Evolutionary conservation across 768 basidiomycete genomes (phyloP).

Genomic region (Boletus tomentosulus): DNA sequence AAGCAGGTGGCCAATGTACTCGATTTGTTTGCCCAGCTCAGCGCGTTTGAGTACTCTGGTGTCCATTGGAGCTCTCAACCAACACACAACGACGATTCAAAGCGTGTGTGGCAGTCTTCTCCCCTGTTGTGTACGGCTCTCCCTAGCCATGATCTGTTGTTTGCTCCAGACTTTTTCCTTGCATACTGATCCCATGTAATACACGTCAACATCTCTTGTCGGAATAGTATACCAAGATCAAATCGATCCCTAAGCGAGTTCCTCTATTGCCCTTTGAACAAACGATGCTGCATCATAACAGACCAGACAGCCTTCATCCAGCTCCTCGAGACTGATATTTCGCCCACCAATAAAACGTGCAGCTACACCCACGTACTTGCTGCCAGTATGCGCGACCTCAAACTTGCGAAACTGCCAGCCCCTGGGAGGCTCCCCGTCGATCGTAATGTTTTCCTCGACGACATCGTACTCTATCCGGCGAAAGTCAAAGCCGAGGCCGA

Average conservation of each 20-base stretch:
- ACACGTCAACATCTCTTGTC: not conserved
- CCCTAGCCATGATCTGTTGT: constrained; percentile 31
- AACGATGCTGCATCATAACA: constrained; percentile 47
- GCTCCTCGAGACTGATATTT: constrained; percentile 29
- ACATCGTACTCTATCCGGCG: constrained; percentile 69
- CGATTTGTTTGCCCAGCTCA: constrained; percentile 54
- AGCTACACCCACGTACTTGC: constrained; percentile 62
- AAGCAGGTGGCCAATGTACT: constrained; percentile 55
- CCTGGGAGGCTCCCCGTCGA: constrained; percentile 52
- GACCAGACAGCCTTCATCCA: constrained; percentile 39
- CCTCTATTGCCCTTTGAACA: constrained; percentile 43
- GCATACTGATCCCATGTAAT: constrained; percentile 26
- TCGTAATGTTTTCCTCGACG: constrained; percentile 42
- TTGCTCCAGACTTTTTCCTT: constrained; percentile 26
- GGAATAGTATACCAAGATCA: not conserved
- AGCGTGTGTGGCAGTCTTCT: constrained; percentile 52
- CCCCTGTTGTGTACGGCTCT: constrained; percentile 35
- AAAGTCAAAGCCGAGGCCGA: constrained; percentile 82
- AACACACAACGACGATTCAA: constrained; percentile 39
- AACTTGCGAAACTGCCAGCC: constrained; percentile 74
- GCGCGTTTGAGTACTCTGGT: constrained; percentile 69
- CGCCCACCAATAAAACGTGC: constrained; percentile 55
- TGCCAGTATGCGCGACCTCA: constrained; percentile 42
- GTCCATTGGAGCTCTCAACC: constrained; percentile 68
- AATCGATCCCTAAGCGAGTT: constrained; percentile 28